Percentiles rank a stretch among this genome's conserved stretches.
Evolutionary conservation across 345 rosid genomes (phyloP).

Genomic region (Brassica nigra): DNA sequence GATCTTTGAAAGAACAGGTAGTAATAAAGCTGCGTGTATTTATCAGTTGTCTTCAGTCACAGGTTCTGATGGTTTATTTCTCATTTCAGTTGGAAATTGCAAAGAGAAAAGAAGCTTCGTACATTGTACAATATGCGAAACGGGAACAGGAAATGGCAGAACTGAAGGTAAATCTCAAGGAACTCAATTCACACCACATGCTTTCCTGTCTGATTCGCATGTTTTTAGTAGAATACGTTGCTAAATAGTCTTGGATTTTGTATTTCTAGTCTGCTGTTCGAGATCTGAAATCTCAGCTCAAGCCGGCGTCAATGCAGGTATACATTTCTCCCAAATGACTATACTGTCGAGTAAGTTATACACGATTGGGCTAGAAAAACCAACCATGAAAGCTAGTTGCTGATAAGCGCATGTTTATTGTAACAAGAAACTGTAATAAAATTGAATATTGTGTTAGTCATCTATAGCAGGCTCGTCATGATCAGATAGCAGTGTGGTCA

Average conservation of each 20-base stretch:
- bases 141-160: conserved; percentile 68
- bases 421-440: no score
- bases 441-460: neutral
- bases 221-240: neutral
- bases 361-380: neutral
- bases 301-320: conserved; percentile 99
- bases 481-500: neutral
- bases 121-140: neutral
- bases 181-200: neutral
- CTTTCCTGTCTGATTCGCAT: neutral
- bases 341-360: neutral
- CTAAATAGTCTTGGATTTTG: conserved; percentile 11
- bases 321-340: neutral
- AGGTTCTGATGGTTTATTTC: conserved; percentile 21
- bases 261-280: conserved; percentile 79
- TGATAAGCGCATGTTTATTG: neutral
- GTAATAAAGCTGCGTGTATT: neutral
- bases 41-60: neutral
- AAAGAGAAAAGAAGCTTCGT: neutral
- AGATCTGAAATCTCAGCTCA: conserved; percentile 86
- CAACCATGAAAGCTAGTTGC: neutral
- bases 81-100: conserved; percentile 52
- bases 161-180: conserved; percentile 56
- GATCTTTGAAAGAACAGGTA: conserved; percentile 82
- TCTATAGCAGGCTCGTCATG: neutral